These are phyloP conservation scores for Ceriops zippeliana DNA, from an alignment of 345 rosid species.

Conservation along the genomic window DNA sequence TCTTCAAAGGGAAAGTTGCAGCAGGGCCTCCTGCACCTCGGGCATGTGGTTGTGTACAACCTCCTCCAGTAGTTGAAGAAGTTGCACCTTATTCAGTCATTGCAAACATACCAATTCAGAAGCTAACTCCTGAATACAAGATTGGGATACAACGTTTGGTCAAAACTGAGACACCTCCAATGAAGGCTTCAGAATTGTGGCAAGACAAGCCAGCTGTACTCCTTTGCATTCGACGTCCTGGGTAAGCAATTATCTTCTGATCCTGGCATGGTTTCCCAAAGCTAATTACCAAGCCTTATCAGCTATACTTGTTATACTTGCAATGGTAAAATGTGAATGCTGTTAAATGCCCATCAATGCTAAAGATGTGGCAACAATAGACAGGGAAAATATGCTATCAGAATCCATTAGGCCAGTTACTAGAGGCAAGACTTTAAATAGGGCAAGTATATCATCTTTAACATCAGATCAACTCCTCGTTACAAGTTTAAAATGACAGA, in stretches of 20 bases:
- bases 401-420: not conserved
- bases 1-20: conserved; percentile 62
- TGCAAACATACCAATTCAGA: conserved; percentile 49
- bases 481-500: conserved; percentile 4
- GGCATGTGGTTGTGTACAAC: conserved; percentile 54
- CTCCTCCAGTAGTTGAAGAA: conserved; percentile 47
- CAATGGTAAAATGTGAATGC: not conserved
- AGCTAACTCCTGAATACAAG: conserved; percentile 52
- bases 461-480: not conserved
- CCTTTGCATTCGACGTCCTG: conserved; percentile 60
- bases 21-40: conserved; percentile 52
- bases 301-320: not conserved
- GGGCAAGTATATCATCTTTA: not conserved
- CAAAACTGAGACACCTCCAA: conserved; percentile 50
- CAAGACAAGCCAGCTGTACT: conserved; percentile 53
- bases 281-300: not conserved
- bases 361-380: not conserved
- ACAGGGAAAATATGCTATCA: not conserved
- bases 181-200: conserved; percentile 62
- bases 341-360: not conserved
- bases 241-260: conserved; percentile 34
- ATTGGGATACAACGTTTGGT: conserved; percentile 52
- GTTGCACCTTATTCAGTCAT: conserved; percentile 47
- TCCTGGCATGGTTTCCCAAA: not conserved
- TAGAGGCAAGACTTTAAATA: not conserved